Evolutionary conservation across 2,329 filamentous ascomycete genomes (phyloP), one percentile per base, ranked within the genome.

Genomic region (Ambrosiella beaveri): DNA sequence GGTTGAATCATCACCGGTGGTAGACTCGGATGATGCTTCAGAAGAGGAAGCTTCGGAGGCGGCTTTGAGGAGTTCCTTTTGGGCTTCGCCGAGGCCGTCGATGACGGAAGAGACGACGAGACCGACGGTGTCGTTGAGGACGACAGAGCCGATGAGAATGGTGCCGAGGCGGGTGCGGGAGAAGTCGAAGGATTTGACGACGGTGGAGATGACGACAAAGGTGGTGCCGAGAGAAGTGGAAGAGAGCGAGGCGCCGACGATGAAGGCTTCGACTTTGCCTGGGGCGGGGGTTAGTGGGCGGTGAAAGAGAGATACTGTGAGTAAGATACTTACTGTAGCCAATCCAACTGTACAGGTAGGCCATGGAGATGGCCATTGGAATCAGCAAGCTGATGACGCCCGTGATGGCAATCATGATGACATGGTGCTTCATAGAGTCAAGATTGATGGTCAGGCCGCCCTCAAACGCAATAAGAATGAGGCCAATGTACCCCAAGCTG

Each of bases 401-500:
- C 2, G 68, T 71, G 2, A 70, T 47, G 27, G 70, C 63, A 61
- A 71, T 73, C 38, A 74, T 65, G 2, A 69, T 13, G 49, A 75
- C 69, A 59, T 75, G 75, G 38, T 69, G 66, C 62, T 70, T 70
- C 8, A 76, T 66, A 1, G 75, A 66, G 62, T 75, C 74, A 2
- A 75, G 63, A 0, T 73, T 71, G 37, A 73, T 67, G 8, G 70
- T 69, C 13, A 76, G 65, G 0, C 74, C 73, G n/a, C 74, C 74
- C 66, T 76, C 72, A 58, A 76, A 75, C 45, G 76, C 75, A 58
- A 76, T 74, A 44, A 76, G 63, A 51, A 76, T 71, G 50, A 75
- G 64, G 1, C 74, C 74, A 15, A 76, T 65, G 62, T 76, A 76
- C 17, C 74, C 74, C 19, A 76, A 61, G 1, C 68, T 68, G 3